A percentile compares a stretch with the other conserved stretches of the same genome.
These are phyloP conservation scores for Tricholoma furcatifolium DNA, from an alignment of 768 basidiomycete species.

Conservation along the genomic window DNA sequence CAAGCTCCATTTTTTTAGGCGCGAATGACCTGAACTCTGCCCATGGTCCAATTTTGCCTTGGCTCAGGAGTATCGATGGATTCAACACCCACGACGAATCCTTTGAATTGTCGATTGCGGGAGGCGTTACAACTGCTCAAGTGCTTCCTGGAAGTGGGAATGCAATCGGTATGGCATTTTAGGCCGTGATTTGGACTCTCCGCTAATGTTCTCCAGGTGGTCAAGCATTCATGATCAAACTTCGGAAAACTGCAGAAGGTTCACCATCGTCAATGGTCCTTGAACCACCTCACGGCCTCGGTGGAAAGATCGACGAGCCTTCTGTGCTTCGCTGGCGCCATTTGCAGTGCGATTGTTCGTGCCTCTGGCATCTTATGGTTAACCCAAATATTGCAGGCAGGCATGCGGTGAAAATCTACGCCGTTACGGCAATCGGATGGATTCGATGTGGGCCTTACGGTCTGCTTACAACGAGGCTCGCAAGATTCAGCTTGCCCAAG, in stretches of 20 bases:
- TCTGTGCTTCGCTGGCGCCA: slow-evolving; percentile 69
- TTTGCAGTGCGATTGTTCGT: slow-evolving; percentile 57
- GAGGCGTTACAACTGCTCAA: slow-evolving; percentile 85
- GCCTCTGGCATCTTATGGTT: background rate
- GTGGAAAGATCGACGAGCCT: slow-evolving; percentile 38
- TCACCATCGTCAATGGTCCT: slow-evolving; percentile 81
- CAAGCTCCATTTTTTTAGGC: slow-evolving; percentile 24
- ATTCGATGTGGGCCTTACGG: slow-evolving; percentile 75
- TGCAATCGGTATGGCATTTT: slow-evolving; percentile 58
- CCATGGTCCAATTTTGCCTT: slow-evolving; percentile 70
- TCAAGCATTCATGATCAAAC: slow-evolving; percentile 85
- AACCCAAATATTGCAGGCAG: slow-evolving; percentile 37
- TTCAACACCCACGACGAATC: slow-evolving; percentile 85
- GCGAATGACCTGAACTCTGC: slow-evolving; percentile 61
- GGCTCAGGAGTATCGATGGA: slow-evolving; percentile 80
- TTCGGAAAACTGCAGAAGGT: slow-evolving; percentile 73
- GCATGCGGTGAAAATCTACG: slow-evolving; percentile 58
- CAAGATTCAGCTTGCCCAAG: slow-evolving; percentile 66
- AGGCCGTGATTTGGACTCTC: background rate
- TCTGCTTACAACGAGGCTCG: slow-evolving; percentile 78
- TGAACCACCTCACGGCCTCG: slow-evolving; percentile 73
- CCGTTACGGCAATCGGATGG: slow-evolving; percentile 65
- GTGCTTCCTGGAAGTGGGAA: slow-evolving; percentile 77
- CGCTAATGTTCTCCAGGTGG: slow-evolving; percentile 53
- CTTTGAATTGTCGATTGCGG: slow-evolving; percentile 72